phyloP scores from a whole-genome alignment of 2,329 filamentous ascomycete genomes.

The Coniochaeta prunicola region DNA sequence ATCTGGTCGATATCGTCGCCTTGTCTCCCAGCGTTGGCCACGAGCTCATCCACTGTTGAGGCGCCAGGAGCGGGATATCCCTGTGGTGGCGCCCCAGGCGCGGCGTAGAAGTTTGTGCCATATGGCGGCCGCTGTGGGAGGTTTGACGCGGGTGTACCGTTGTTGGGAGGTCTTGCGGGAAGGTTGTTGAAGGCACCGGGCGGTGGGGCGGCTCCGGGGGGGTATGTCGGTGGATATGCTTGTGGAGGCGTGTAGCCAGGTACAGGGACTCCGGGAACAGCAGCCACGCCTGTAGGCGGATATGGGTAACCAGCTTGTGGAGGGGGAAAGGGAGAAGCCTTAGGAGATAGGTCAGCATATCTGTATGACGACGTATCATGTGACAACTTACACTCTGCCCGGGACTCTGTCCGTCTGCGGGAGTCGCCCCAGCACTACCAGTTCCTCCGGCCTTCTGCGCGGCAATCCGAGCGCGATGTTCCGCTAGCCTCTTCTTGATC shows the following conservation, averaged over 20 bases:
- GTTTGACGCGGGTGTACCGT: constrained; percentile 12
- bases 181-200: constrained; percentile 31
- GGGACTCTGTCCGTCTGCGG: constrained; percentile 41
- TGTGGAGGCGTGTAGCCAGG: constrained; percentile 18
- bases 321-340: constrained; percentile 35
- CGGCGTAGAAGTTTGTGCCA: constrained; percentile 13
- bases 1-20: constrained; percentile 59
- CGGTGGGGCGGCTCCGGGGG: constrained; percentile 27
- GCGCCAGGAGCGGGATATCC: constrained; percentile 22
- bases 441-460: constrained; percentile 51
- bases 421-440: constrained; percentile 48
- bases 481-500: constrained; percentile 71
- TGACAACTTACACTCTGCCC: constrained; percentile 44
- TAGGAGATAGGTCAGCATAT: constrained; percentile 11
- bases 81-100: constrained; percentile 18
- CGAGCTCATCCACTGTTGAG: constrained; percentile 40
- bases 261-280: constrained; percentile 5
- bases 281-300: constrained; percentile 12
- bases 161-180: constrained; percentile 36
- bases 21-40: constrained; percentile 31
- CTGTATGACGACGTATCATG: not conserved
- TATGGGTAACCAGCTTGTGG: constrained; percentile 25
- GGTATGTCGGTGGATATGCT: constrained; percentile 30
- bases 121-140: constrained; percentile 22
- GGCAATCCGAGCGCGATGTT: constrained; percentile 63